Evolutionary conservation across 1,284 basidiomycete genomes (phyloP).

Genomic region (Neolentinus lepideus): DNA sequence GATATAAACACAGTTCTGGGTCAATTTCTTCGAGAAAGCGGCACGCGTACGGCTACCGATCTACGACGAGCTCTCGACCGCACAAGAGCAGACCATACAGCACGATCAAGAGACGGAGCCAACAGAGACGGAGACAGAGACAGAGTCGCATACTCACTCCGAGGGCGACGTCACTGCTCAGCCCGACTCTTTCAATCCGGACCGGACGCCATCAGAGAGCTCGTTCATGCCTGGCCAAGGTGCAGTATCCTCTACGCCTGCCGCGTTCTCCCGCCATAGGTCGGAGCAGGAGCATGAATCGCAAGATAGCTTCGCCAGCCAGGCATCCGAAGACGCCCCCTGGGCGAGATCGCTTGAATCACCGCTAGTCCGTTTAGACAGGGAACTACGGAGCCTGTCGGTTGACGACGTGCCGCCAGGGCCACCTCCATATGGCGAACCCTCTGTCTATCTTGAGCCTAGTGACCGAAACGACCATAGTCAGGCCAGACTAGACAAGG

Average conservation of each 20-base stretch:
- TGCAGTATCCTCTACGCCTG: slow-evolving; percentile 70
- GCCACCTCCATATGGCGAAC: slow-evolving; percentile 13
- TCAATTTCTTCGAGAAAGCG: slow-evolving; percentile 90
- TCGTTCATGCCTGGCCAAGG: slow-evolving; percentile 64
- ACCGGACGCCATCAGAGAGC: slow-evolving; percentile 43
- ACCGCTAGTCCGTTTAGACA: slow-evolving; percentile 67
- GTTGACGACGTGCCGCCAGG: slow-evolving; percentile 25
- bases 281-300: slow-evolving; percentile 15
- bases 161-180: slow-evolving; percentile 9
- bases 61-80: slow-evolving; percentile 54
- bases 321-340: slow-evolving; percentile 41
- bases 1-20: slow-evolving; percentile 69
- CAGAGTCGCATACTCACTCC: slow-evolving; percentile 1
- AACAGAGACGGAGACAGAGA: slow-evolving; percentile 2
- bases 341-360: slow-evolving; percentile 69
- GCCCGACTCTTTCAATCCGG: slow-evolving; percentile 20
- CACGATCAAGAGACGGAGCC: slow-evolving; percentile 13
- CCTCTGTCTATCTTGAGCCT: slow-evolving; percentile 4
- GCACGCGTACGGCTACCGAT: slow-evolving; percentile 80
- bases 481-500: slow-evolving; percentile 22
- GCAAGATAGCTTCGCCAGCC: slow-evolving; percentile 29
- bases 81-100: slow-evolving; percentile 38
- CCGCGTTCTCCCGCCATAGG: slow-evolving; percentile 33
- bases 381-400: slow-evolving; percentile 56
- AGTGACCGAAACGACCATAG: neutral